phyloP scores from a whole-genome alignment of 495 filamentous ascomycete genomes.

The Aspergillus heteromorphus region DNA sequence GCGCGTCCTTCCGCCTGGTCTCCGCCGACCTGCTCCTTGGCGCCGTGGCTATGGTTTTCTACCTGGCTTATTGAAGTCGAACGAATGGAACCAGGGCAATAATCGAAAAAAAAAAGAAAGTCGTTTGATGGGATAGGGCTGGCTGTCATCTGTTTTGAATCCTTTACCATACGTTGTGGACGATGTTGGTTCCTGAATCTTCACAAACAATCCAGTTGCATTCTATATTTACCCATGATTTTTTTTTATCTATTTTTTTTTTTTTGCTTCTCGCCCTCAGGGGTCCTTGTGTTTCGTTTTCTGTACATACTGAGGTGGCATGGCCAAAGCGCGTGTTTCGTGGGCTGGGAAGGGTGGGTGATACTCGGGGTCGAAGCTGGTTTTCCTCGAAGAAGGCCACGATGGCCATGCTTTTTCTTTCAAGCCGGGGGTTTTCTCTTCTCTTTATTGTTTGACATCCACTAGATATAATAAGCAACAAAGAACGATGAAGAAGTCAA shows the following conservation, averaged over 20 bases:
- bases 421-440: not conserved
- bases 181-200: not conserved
- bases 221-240: too few species aligned
- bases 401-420: too few species aligned
- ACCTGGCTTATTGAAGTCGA: conserved; percentile 4
- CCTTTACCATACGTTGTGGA: not conserved
- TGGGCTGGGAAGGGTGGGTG: too few species aligned
- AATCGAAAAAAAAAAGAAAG: not conserved
- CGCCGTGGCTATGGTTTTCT: conserved; percentile 9
- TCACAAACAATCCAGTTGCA: not conserved
- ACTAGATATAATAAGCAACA: not conserved
- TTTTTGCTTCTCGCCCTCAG: not conserved
- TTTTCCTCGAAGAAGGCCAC: too few species aligned
- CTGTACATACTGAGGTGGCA: conserved; percentile 2
- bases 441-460: not conserved
- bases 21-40: conserved; percentile 11
- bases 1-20: conserved; percentile 6
- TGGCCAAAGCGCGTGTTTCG: too few species aligned
- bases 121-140: not conserved
- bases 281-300: not conserved
- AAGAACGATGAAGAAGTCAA: not conserved
- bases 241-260: not conserved
- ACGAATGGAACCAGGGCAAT: too few species aligned
- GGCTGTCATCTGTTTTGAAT: not conserved
- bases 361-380: too few species aligned